Conservation (phyloP, 768 basidiomycete genomes). For the Termitomyces titanicus region DNA sequence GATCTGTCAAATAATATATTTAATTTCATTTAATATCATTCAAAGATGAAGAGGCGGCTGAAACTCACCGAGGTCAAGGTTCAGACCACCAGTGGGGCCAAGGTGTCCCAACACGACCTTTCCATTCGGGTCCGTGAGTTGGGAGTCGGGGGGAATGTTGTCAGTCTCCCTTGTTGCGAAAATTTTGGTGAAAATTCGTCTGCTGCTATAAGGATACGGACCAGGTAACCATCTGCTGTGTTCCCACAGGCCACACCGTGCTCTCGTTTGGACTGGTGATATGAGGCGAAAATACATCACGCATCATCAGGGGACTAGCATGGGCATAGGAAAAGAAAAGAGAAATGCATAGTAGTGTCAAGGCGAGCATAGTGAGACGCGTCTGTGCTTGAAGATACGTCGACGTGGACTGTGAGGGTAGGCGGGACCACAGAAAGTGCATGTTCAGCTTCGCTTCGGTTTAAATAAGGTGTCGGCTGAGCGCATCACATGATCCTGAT, state of each 20-base stretch:
- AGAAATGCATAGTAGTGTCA: conserved; percentile 27
- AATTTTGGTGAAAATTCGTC: conserved; percentile 1
- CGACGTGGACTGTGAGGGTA: conserved; percentile 16
- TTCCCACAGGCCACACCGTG: conserved; percentile 50
- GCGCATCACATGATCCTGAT: conserved; percentile 19
- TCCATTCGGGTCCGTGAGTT: conserved; percentile 47
- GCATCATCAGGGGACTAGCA: conserved; percentile 33
- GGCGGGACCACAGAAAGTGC: conserved; percentile 12
- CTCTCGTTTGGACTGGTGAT: conserved; percentile 43
- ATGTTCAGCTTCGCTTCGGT: conserved; percentile 6
- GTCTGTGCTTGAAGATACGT: conserved; percentile 8
- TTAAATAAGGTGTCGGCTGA: conserved; percentile 19
- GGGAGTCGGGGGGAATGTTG: conserved; percentile 38
- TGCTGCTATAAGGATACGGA: conserved; percentile 21
- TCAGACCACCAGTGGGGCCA: conserved; percentile 37
- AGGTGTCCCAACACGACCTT: conserved; percentile 50
- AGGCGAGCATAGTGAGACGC: conserved; percentile 24
- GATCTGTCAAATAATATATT: conserved; percentile 30
- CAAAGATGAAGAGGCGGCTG: neutral
- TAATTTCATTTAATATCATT: neutral
- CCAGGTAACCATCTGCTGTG: conserved; percentile 50
- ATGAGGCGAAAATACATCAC: conserved; percentile 47
- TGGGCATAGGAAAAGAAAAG: conserved; percentile 26
- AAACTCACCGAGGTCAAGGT: conserved; percentile 49
- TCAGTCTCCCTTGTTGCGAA: conserved; percentile 43